Evolutionary conservation across 2,329 filamentous ascomycete genomes (phyloP).

Genomic region (Chrysoporthe austroafricana): DNA sequence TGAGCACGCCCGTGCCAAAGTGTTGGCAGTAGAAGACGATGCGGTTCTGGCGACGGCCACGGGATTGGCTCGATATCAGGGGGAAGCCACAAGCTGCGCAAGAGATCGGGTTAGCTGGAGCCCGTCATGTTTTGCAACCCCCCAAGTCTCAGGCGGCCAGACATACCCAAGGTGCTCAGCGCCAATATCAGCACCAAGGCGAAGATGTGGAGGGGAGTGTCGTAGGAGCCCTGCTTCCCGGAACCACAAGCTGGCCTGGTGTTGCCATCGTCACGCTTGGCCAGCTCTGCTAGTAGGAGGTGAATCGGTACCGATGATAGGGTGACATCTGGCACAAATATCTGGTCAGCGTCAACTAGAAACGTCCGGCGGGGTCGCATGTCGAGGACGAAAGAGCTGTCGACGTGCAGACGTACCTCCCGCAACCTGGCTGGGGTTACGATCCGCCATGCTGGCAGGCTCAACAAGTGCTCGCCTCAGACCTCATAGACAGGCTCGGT

Average conservation of each 20-base stretch:
- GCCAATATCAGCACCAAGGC: slow-evolving; percentile 68
- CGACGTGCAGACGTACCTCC: slow-evolving; percentile 12
- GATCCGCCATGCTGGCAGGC: slow-evolving; percentile 18
- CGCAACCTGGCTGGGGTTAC: slow-evolving; percentile 14
- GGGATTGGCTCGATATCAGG: slow-evolving; percentile 63
- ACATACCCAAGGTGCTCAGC: slow-evolving; percentile 61
- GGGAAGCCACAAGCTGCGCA: slow-evolving; percentile 66
- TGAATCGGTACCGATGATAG: slow-evolving; percentile 58
- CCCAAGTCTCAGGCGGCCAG: neutral
- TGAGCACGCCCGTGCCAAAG: slow-evolving; percentile 82
- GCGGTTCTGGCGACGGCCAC: slow-evolving; percentile 58
- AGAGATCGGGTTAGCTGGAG: slow-evolving; percentile 22
- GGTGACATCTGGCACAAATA: slow-evolving; percentile 38
- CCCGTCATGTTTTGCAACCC: slow-evolving; percentile 19
- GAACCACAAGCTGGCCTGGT: slow-evolving; percentile 57
- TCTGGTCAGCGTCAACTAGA: slow-evolving; percentile 1
- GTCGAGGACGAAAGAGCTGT: neutral
- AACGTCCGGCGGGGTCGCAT: neutral
- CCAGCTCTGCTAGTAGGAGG: slow-evolving; percentile 56
- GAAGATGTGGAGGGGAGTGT: slow-evolving; percentile 68
- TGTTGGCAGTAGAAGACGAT: slow-evolving; percentile 72
- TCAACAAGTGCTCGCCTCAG: neutral
- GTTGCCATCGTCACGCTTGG: slow-evolving; percentile 47
- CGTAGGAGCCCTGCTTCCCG: slow-evolving; percentile 59
- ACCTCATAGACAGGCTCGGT: neutral